These are phyloP conservation scores for Sordariomycetes sp. DNA, from an alignment of 2,329 filamentous ascomycete species.

Conservation along the genomic window DNA sequence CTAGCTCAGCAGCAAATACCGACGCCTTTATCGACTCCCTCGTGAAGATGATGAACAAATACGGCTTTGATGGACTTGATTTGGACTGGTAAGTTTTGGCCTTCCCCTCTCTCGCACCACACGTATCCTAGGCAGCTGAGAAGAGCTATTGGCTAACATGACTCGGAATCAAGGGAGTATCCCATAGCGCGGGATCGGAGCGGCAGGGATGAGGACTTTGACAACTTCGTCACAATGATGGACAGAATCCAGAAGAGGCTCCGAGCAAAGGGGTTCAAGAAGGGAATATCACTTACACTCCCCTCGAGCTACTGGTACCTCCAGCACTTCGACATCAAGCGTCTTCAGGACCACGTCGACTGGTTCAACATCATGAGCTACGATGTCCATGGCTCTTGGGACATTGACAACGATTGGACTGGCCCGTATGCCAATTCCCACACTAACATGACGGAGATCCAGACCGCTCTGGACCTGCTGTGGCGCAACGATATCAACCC, in stretches of 20 bases:
- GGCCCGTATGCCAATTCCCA: slow-evolving; percentile 20
- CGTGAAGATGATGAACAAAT: slow-evolving; percentile 9
- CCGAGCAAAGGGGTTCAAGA: background rate
- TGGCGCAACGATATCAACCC: slow-evolving; percentile 32
- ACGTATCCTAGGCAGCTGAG: too few species aligned
- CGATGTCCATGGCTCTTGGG: slow-evolving; percentile 27
- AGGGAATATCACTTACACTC: background rate
- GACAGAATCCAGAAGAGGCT: slow-evolving; percentile 12
- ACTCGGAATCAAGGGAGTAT: slow-evolving; percentile 10
- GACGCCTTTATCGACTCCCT: slow-evolving; percentile 25
- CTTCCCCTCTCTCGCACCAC: too few species aligned
- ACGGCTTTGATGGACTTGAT: slow-evolving; percentile 16
- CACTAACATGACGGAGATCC: slow-evolving; percentile 34
- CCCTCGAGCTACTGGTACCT: slow-evolving; percentile 18
- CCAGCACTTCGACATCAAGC: slow-evolving; percentile 13
- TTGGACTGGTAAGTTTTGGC: slow-evolving; percentile 12
- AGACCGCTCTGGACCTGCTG: slow-evolving; percentile 27
- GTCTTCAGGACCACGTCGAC: slow-evolving; percentile 16
- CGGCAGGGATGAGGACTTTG: slow-evolving; percentile 22
- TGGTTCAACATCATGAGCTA: slow-evolving; percentile 33
- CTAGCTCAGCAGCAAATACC: slow-evolving; percentile 12
- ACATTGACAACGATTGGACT: slow-evolving; percentile 13
- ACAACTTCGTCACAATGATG: slow-evolving; percentile 17
- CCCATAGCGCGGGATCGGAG: slow-evolving; percentile 22
- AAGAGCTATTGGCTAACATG: background rate